Percentiles rank a stretch among this genome's conserved stretches.
phyloP scores from a whole-genome alignment of 352 stramenopile genomes.

The Phytophthora agathidicida region DNA sequence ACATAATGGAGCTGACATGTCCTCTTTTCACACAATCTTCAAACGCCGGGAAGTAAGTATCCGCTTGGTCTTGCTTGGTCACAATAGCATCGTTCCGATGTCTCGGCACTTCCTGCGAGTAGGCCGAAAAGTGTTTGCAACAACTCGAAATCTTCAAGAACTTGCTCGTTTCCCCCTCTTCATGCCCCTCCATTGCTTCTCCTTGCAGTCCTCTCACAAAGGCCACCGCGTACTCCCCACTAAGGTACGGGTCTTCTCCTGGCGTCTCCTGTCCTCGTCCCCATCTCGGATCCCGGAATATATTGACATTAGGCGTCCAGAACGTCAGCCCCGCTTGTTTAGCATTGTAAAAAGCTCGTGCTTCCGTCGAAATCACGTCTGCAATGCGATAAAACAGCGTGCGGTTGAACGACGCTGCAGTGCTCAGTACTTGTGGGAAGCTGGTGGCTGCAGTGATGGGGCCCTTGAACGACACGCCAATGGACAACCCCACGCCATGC shows the following conservation, averaged over 20 bases:
- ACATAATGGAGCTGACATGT: conserved; percentile 91
- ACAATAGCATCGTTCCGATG: conserved; percentile 91
- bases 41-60: conserved; percentile 92
- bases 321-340: conserved; percentile 86
- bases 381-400: conserved; percentile 84
- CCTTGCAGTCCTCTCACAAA: conserved; percentile 90
- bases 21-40: conserved; percentile 82
- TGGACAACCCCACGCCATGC: conserved; percentile 83
- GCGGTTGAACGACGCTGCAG: conserved; percentile 88
- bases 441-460: conserved; percentile 78
- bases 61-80: conserved; percentile 82
- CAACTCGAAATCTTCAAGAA: conserved; percentile 85
- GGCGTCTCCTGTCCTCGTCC: conserved; percentile 90
- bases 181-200: conserved; percentile 39
- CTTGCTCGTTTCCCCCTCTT: neutral
- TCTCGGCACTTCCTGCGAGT: conserved; percentile 82
- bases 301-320: conserved; percentile 95
- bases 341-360: conserved; percentile 78
- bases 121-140: conserved; percentile 94
- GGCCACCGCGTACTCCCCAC: conserved; percentile 77
- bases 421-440: conserved; percentile 88
- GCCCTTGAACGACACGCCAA: conserved; percentile 60
- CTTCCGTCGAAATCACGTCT: conserved; percentile 83
- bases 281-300: conserved; percentile 92
- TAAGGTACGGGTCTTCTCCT: conserved; percentile 92